phyloP scores from a whole-genome alignment of 1,284 basidiomycete genomes.

The Bondarzewia mesenterica region DNA sequence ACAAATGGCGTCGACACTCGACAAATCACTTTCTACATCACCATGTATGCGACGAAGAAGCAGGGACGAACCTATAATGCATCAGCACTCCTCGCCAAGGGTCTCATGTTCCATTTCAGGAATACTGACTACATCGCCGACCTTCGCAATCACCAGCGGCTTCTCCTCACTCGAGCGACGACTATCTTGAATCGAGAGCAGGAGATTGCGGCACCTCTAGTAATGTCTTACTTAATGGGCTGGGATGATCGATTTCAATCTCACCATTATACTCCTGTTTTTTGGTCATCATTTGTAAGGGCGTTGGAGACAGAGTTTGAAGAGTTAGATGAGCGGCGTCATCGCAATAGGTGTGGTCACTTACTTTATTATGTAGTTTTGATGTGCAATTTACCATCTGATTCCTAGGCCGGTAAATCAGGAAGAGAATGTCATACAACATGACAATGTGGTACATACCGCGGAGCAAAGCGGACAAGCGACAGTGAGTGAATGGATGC shows the following conservation, averaged over 20 bases:
- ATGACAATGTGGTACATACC: too few species aligned
- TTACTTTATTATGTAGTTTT: too few species aligned
- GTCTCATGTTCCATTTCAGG: constrained; percentile 15
- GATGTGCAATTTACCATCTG: too few species aligned
- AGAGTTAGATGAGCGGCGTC: too few species aligned
- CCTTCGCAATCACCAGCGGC: constrained; percentile 14
- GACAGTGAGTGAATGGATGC: too few species aligned
- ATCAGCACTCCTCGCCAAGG: constrained; percentile 24
- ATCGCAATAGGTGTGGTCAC: too few species aligned
- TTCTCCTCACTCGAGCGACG: constrained; percentile 18
- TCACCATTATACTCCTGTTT: constrained; percentile 23
- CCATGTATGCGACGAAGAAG: constrained; percentile 18
- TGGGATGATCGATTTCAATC: constrained; percentile 25
- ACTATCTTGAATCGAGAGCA: constrained; percentile 25
- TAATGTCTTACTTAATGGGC: constrained; percentile 27
- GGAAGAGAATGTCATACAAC: too few species aligned
- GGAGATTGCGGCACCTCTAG: constrained; percentile 26
- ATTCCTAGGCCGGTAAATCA: too few species aligned
- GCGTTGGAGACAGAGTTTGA: constrained; percentile 16
- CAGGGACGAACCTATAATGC: constrained; percentile 16
- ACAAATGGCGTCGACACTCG: constrained; percentile 23
- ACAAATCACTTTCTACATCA: constrained; percentile 12
- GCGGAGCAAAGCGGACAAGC: too few species aligned
- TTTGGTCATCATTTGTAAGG: constrained; percentile 20
- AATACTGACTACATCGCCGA: constrained; percentile 10